Evolutionary conservation across 164 flowering plant species (phyloP).

Genomic region (Aristolochia californica): DNA sequence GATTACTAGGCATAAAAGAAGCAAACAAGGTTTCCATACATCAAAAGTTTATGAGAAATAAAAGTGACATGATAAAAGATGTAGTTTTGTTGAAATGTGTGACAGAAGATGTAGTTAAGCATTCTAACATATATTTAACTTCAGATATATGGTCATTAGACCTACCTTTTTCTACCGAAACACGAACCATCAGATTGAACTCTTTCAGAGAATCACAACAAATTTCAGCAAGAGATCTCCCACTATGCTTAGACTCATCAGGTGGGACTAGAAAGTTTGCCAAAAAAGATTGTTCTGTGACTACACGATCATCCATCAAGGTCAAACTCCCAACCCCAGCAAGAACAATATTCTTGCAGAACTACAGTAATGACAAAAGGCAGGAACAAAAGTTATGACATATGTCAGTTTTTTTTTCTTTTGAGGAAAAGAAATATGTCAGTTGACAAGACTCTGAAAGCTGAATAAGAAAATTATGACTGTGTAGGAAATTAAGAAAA

Average conservation of each 20-base stretch:
- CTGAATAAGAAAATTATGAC: neutral
- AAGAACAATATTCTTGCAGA: constrained; percentile 91
- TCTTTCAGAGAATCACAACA: constrained; percentile 84
- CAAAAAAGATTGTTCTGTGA: constrained; percentile 48
- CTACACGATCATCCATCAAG: constrained; percentile 62
- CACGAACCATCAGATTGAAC: constrained; percentile 89
- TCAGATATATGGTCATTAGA: neutral
- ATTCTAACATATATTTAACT: no score
- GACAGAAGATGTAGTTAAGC: no score
- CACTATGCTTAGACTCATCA: constrained; percentile 36
- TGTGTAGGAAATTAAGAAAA: neutral
- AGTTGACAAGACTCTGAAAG: neutral
- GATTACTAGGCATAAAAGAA: no score
- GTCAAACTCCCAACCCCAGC: constrained; percentile 97
- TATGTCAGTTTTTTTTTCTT: no score
- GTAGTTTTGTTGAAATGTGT: no score
- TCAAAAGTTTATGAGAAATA: no score
- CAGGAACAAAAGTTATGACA: neutral
- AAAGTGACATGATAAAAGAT: no score
- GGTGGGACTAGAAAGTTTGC: constrained; percentile 73
- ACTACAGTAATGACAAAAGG: constrained; percentile 27
- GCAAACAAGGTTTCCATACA: no score
- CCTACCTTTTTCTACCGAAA: constrained; percentile 71
- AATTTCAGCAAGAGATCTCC: constrained; percentile 67
- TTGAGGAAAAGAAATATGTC: neutral